Base-by-base conservation (phyloP, 2,329 filamentous ascomycete species). In the Beauveria sp. region DNA sequence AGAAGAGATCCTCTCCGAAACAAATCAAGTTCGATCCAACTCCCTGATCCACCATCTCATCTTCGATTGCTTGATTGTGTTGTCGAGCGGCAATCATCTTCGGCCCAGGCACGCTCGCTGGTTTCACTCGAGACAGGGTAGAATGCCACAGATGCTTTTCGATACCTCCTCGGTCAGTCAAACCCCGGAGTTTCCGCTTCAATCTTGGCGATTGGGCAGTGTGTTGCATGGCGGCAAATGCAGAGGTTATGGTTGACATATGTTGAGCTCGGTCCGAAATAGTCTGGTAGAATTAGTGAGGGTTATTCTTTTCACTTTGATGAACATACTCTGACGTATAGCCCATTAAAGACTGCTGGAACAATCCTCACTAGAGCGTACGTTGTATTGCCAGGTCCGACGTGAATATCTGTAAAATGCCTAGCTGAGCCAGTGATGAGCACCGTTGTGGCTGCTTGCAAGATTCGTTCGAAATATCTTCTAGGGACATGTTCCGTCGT, bases 331-430 rank as follows among this genome's bases (percentile, higher is more conserved):
- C 70, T 69, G 14, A 76, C 66, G 65, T 75, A 75, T 18, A 67
- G 65, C 28, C 72, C 65, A 55, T 75, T 65, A 30, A 77, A 76
- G 18, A 76, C 72, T 18, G 72, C 72, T 0, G 75, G 75, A 4
- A 68, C 68, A 6, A 77, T 51, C 3, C 60, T 62, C 2, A 64
- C 63, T 10, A 77, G 65, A 8, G 70, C 67, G 14, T 64, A 63
- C 3, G 65, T 47, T 18, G 63, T 47, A 12, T 50, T 65, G n/a
- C 61, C 62, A 2, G 65, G 60, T 6, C 61, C 20, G 1, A 69
- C 58, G 50, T 60, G 63, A 6, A 73, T 62, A 1, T 66, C 67
- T 43, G 63, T 66, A 10, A 65, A 65, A 30, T 60, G 67, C 50
- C 64, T 68, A 3, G 51, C 63, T 9, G 63, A 63, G 1, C 71